phyloP scores from a whole-genome alignment of 306 rosid genomes.

The Lotus japonicus region DNA sequence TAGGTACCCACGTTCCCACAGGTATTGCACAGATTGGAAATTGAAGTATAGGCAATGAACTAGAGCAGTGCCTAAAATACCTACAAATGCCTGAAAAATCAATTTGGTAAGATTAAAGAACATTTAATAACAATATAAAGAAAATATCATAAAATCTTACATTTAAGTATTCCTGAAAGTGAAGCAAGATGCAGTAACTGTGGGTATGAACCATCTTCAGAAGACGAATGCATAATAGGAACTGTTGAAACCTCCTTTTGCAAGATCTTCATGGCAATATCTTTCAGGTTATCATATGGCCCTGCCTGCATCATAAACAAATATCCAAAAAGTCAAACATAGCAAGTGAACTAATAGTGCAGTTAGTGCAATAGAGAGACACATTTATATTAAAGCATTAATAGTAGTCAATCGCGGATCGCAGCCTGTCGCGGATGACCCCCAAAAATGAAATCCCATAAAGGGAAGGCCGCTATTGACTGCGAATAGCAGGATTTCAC shows the following conservation, averaged over 20 bases:
- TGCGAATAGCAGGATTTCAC: too few species aligned
- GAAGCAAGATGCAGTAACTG: conserved; percentile 92
- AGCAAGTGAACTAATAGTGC: background rate
- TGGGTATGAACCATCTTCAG: conserved; percentile 77
- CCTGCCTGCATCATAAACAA: conserved; percentile 54
- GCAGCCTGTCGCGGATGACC: too few species aligned
- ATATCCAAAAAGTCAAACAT: background rate
- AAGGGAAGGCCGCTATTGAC: too few species aligned
- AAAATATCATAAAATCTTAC: conserved; percentile 35
- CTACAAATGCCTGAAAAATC: conserved; percentile 90
- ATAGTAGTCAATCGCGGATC: too few species aligned
- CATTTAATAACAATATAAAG: background rate
- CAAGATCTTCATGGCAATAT: conserved; percentile 67
- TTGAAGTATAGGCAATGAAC: conserved; percentile 75
- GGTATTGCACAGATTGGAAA: conserved; percentile 74
- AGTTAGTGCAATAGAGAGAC: background rate
- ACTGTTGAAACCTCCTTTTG: conserved; percentile 82
- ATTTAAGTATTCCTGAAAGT: conserved; percentile 82
- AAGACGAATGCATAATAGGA: conserved; percentile 73
- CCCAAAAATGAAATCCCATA: too few species aligned
- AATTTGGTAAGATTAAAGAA: conserved; percentile 34
- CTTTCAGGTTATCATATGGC: conserved; percentile 81
- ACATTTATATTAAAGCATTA: background rate
- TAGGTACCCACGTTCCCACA: conserved; percentile 92
- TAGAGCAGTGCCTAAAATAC: conserved; percentile 74